A percentile compares a stretch with the other conserved stretches of the same genome.
These are phyloP conservation scores for Scutellaria galericulata DNA, from an alignment of 257 asterid genomes.

Conservation along the genomic window DNA sequence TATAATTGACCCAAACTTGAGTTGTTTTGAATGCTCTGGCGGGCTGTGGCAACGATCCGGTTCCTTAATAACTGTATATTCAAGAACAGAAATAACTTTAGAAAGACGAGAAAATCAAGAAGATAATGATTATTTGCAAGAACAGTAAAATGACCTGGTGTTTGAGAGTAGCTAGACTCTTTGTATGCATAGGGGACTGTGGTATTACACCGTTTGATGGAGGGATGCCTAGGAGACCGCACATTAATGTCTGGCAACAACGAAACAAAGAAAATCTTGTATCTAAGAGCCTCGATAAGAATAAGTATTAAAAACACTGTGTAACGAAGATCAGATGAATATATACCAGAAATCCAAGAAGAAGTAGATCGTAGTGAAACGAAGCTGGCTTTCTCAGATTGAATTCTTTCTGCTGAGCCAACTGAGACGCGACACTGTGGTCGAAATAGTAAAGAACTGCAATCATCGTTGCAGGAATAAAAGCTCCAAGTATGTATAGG, in stretches of 20 bases:
- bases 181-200: slow-evolving; percentile 95
- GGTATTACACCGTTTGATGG: slow-evolving; percentile 94
- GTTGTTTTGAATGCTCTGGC: slow-evolving; percentile 63
- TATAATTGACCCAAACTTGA: slow-evolving; percentile 82
- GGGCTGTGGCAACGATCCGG: slow-evolving; percentile 71
- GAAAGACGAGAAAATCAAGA: background rate
- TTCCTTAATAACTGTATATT: slow-evolving; percentile 71
- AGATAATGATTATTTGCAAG: background rate
- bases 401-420: slow-evolving; percentile 90
- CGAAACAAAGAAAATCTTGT: background rate
- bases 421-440: slow-evolving; percentile 91
- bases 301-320: background rate
- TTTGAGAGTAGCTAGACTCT: slow-evolving; percentile 85
- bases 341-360: slow-evolving; percentile 79
- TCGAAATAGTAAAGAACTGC: slow-evolving; percentile 93
- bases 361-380: slow-evolving; percentile 78
- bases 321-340: background rate
- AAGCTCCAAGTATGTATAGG: slow-evolving; percentile 77
- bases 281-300: background rate
- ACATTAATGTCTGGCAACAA: slow-evolving; percentile 66
- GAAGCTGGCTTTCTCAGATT: slow-evolving; percentile 84
- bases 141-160: slow-evolving; percentile 63
- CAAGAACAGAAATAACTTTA: slow-evolving; percentile 16
- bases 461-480: slow-evolving; percentile 86
- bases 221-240: slow-evolving; percentile 89